Base-by-base conservation (phyloP, 352 stramenopile species). In the Blastocystis sp. region DNA sequence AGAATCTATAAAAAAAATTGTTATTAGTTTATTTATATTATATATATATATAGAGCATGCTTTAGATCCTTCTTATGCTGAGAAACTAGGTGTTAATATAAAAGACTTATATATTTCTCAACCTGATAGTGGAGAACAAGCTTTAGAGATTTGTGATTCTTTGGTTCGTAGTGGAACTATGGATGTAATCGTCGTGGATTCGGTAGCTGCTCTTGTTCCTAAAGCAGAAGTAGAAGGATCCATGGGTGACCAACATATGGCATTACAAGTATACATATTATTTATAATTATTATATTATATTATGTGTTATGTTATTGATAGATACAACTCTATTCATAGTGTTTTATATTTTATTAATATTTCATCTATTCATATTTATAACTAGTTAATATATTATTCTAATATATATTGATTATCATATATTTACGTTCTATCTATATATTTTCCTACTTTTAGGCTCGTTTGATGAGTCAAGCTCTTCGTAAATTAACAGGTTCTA, bases 81-180 rank as follows among this genome's bases (percentile, higher is more conserved):
- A 52, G 0, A 58, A 64, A 13, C 44, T 87, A 28, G 81, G 91
- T 21, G 87, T 97, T 0, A 80, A 96, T 67, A 88, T 95, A 33
- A 78, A 94, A 48, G 76, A 86, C 23, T 68, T 98, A 0, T 86
- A 95, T 42, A 82, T 96, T 16, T 92, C 82, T 10, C 91, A 98
- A 74, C 89, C 90, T 0, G 85, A 94, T 68, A 92, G 77, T 10
- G 90, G 87, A 24, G 89, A 98, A 72, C 86, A 95, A 77, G 90
- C 88, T 24, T 74, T 98, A 13, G 89, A 98, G 68, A 95, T 98
- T 56, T 83, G 91, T 2, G 88, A 96, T 74, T 91, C 90, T 45
- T 71, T 98, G 16, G 84, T 96, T 16, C 75, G 88, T 10, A 93
- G 79, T 11, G 78, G 81, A 2, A 88, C 88, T 2, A 85, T 98